Evolutionary conservation across 768 basidiomycete genomes (phyloP).

Genomic region (Auriscalpium orientale): DNA sequence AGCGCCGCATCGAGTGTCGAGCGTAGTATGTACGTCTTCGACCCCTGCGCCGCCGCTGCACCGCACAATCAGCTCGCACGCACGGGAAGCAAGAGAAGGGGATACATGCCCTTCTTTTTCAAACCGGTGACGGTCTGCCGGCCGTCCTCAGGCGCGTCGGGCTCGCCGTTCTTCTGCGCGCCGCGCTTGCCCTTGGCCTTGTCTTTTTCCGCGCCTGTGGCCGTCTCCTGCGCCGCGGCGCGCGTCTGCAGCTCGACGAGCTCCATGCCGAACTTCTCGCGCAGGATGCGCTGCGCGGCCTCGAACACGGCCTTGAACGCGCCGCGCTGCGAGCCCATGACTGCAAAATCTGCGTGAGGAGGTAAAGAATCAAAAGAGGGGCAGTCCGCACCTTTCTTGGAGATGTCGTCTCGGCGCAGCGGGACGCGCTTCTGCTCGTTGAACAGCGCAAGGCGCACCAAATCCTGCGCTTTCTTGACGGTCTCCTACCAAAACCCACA

Average conservation of each 20-base stretch:
- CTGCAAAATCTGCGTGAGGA: constrained; percentile 19
- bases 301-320: constrained; percentile 59
- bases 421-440: constrained; percentile 61
- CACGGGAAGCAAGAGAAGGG: not conserved
- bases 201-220: constrained; percentile 25
- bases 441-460: constrained; percentile 80
- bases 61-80: constrained; percentile 2
- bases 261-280: constrained; percentile 73
- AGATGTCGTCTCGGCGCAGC: constrained; percentile 76
- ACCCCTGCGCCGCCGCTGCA: constrained; percentile 48
- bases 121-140: constrained; percentile 32
- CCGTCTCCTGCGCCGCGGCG: constrained; percentile 43
- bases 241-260: constrained; percentile 69
- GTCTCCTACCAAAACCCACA: constrained; percentile 40
- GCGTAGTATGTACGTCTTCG: constrained; percentile 80
- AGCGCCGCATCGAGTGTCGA: constrained; percentile 58
- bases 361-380: not conserved
- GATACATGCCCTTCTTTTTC: constrained; percentile 56
- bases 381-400: constrained; percentile 58
- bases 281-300: constrained; percentile 57
- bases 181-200: constrained; percentile 35
- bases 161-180: constrained; percentile 1
- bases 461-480: constrained; percentile 55
- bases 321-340: constrained; percentile 41
- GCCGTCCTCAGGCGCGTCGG: constrained; percentile 13